Percentiles rank a stretch among this genome's conserved stretches.
These are phyloP conservation scores for Lentinula boryana DNA, from an alignment of 768 basidiomycete genomes.

Conservation along the genomic window DNA sequence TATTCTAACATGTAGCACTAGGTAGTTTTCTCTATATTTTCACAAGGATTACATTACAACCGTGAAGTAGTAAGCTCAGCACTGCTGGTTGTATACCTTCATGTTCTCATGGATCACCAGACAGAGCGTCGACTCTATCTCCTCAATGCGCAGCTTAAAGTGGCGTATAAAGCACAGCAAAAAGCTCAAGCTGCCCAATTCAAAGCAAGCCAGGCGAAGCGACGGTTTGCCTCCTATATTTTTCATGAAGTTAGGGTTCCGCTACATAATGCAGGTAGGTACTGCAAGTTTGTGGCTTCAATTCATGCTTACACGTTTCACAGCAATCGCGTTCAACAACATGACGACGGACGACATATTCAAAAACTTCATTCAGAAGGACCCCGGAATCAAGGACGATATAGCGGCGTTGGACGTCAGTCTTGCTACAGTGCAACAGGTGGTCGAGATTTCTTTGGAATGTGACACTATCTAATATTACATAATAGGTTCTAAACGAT, in stretches of 20 bases:
- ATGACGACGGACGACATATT: neutral
- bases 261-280: conserved; percentile 37
- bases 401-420: conserved; percentile 32
- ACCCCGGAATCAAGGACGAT: conserved; percentile 25
- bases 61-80: conserved; percentile 15
- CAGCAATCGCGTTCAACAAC: neutral
- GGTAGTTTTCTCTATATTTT: conserved; percentile 17
- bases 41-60: conserved; percentile 18
- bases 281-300: neutral
- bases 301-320: neutral
- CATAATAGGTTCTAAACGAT: conserved; percentile 30
- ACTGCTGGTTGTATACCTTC: neutral
- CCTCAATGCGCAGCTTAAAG: conserved; percentile 22
- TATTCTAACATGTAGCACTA: conserved; percentile 10
- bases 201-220: conserved; percentile 23
- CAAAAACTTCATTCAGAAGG: neutral
- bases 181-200: conserved; percentile 33
- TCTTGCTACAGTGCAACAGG: conserved; percentile 30
- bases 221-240: conserved; percentile 42
- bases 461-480: neutral
- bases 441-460: neutral
- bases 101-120: neutral
- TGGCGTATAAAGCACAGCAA: conserved; percentile 14
- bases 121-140: conserved; percentile 33
- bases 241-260: conserved; percentile 46